Percentiles rank a stretch among this genome's conserved stretches.
phyloP scores from a whole-genome alignment of 768 basidiomycete genomes.

The Rubroboletus pulcherrimus region DNA sequence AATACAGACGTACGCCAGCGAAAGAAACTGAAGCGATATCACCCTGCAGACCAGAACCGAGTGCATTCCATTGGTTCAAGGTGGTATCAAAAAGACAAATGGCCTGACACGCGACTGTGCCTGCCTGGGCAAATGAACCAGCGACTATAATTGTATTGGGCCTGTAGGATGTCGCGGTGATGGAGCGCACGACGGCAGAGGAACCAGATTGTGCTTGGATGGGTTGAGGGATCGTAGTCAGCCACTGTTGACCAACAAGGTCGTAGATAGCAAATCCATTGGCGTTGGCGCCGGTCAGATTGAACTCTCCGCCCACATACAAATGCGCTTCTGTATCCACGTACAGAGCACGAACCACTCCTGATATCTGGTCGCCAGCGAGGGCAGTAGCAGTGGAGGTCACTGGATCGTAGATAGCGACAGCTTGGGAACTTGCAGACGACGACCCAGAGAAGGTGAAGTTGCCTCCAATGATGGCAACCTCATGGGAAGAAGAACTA shows the following conservation, averaged over 20 bases:
- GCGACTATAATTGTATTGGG: conserved; percentile 70
- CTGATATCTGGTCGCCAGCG: conserved; percentile 59
- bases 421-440: conserved; percentile 42
- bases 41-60: conserved; percentile 80
- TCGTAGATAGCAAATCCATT: conserved; percentile 82
- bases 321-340: conserved; percentile 61
- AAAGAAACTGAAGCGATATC: conserved; percentile 76
- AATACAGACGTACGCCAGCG: conserved; percentile 59
- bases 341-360: conserved; percentile 71
- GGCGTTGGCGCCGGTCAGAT: conserved; percentile 48
- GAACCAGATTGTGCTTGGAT: conserved; percentile 55
- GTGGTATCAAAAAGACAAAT: conserved; percentile 74
- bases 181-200: conserved; percentile 63
- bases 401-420: conserved; percentile 69
- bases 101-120: conserved; percentile 66
- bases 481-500: conserved; percentile 54
- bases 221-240: conserved; percentile 51
- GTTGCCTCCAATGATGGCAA: conserved; percentile 86
- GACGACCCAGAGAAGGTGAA: conserved; percentile 59
- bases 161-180: conserved; percentile 60
- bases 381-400: conserved; percentile 50
- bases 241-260: conserved; percentile 61
- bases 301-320: conserved; percentile 85
- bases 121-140: conserved; percentile 82
- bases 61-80: conserved; percentile 71